Base-by-base conservation (phyloP, 352 stramenopile genomes). In the Peronospora destructor region DNA sequence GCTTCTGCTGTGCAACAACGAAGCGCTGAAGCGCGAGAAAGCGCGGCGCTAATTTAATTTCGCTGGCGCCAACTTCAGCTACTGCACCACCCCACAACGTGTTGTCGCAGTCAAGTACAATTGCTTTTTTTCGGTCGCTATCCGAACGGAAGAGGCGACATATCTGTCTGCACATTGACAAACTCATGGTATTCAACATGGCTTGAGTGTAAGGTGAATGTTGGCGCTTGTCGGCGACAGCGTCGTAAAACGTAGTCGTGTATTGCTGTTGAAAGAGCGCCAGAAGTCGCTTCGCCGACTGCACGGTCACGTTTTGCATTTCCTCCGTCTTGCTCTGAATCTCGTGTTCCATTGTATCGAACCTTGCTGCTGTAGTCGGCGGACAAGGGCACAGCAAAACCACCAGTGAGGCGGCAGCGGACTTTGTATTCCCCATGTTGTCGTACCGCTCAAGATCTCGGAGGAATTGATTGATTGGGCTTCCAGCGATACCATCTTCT, bases 51-150 rank as follows among this genome's bases (percentile, higher is more conserved):
- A 89, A 57, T 7, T 65, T 46, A 13, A 89, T 62, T 0, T 50
- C 59, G 0, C 49, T 36, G 0, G 60, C 35, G 2, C 76, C 78
- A 11, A 86, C 42, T 51, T 89, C 78, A 0, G 78, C 76, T 13
- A 86, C 68, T 0, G 76, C 71, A 1, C 78, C 76, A 17, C 73
- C 64, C 78, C 78, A 90, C 2, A 90, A 40, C 3, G 78, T 90
- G 40, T 90, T 84, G 49, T 90, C 78, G 45, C 78, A 89, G 49
- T 89, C 78, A 1, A 89, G 66, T 17, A 86, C 76, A 32, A 89
- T 61, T n/a, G 85, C 74, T 66, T 89, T 86, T 33, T 85, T 82
- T 11, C 23, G 45, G 32, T 55, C 59, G 17, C 50, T 68, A 13
- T 52, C 16, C 2, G 23, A 38, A 28, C 61, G 65, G 35, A 66